Evolutionary conservation across 179 eudicot species (phyloP).

Genomic region (Carnegiea gigantea): DNA sequence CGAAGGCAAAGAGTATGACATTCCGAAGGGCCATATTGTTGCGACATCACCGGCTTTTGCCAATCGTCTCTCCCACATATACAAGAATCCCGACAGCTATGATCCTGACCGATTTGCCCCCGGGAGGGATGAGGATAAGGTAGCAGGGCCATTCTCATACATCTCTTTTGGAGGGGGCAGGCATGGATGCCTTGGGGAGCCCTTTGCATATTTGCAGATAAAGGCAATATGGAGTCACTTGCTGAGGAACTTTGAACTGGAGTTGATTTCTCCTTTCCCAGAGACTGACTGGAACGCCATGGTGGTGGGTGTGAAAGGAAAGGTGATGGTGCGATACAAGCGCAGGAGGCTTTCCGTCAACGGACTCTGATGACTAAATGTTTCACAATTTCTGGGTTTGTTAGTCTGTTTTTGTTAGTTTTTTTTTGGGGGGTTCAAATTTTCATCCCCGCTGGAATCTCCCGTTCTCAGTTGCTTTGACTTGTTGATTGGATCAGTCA

Average conservation of each 20-base stretch:
- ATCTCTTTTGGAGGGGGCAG: conserved; percentile 91
- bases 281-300: conserved; percentile 96
- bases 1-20: conserved; percentile 80
- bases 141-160: conserved; percentile 74
- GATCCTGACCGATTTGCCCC: conserved; percentile 78
- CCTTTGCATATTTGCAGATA: conserved; percentile 88
- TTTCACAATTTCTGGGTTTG: background rate
- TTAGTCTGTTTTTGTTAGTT: background rate
- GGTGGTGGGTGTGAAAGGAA: conserved; percentile 94
- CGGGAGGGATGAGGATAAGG: conserved; percentile 87
- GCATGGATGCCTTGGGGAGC: conserved; percentile 91
- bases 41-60: conserved; percentile 96
- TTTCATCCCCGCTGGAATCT: no score
- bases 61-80: conserved; percentile 72
- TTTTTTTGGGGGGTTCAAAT: no score
- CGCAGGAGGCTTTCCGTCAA: conserved; percentile 53
- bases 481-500: no score
- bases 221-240: conserved; percentile 94
- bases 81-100: conserved; percentile 63
- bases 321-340: conserved; percentile 91
- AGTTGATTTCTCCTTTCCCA: conserved; percentile 83
- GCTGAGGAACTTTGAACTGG: conserved; percentile 83
- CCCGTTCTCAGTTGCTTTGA: no score
- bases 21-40: conserved; percentile 91
- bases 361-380: conserved; percentile 19